These are phyloP conservation scores for Ceratobasidium sp. DNA, from an alignment of 1,284 basidiomycete species.

Conservation along the genomic window DNA sequence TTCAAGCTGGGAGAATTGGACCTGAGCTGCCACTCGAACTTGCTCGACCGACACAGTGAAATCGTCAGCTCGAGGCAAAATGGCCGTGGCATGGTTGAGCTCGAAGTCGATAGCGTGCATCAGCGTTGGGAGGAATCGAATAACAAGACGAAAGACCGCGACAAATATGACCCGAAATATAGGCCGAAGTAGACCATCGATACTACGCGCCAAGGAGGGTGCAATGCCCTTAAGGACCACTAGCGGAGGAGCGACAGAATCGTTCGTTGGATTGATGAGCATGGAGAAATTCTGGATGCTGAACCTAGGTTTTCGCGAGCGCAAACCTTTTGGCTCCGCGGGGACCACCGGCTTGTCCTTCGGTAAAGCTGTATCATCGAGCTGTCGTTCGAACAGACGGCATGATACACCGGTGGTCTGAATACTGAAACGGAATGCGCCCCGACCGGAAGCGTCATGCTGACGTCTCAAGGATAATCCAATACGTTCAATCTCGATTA, in stretches of 20 bases:
- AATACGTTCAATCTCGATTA: slow-evolving; percentile 74
- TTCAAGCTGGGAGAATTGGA: slow-evolving; percentile 68
- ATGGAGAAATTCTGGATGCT: slow-evolving; percentile 45
- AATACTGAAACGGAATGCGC: slow-evolving; percentile 47
- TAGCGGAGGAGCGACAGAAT: slow-evolving; percentile 44
- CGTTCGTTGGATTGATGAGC: slow-evolving; percentile 39
- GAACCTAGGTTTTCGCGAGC: slow-evolving; percentile 43
- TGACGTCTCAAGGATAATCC: slow-evolving; percentile 67
- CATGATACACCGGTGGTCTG: slow-evolving; percentile 24
- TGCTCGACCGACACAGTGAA: slow-evolving; percentile 65
- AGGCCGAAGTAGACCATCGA: slow-evolving; percentile 66
- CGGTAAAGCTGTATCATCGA: background rate
- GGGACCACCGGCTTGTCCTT: slow-evolving; percentile 8
- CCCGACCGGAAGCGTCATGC: slow-evolving; percentile 53
- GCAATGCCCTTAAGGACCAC: slow-evolving; percentile 43
- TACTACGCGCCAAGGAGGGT: slow-evolving; percentile 45
- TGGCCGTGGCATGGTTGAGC: slow-evolving; percentile 67
- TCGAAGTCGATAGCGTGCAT: slow-evolving; percentile 76
- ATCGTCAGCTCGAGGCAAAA: slow-evolving; percentile 65
- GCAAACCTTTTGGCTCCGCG: slow-evolving; percentile 7
- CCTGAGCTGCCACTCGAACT: slow-evolving; percentile 67
- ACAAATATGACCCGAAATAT: slow-evolving; percentile 69
- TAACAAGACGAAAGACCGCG: slow-evolving; percentile 63
- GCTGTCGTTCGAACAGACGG: slow-evolving; percentile 1
- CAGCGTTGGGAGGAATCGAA: slow-evolving; percentile 73